Percentiles rank a stretch among this genome's conserved stretches.
phyloP scores from a whole-genome alignment of 2,329 filamentous ascomycete genomes.

The Fusarium coffeatum region DNA sequence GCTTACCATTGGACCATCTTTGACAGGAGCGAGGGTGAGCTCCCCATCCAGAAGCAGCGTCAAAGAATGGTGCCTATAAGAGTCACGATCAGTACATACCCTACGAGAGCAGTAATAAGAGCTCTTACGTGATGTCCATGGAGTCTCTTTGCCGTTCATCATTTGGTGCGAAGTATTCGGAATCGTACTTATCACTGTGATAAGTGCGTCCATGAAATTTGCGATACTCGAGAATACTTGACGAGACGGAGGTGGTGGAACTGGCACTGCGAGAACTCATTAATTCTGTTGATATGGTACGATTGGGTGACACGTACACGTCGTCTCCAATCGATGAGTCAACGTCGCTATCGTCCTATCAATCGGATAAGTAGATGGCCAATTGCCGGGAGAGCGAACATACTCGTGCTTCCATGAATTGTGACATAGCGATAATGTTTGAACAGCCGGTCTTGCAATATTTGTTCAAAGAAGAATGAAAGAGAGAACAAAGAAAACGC shows the following conservation, averaged over 20 bases:
- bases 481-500: not conserved
- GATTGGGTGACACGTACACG: accelerated
- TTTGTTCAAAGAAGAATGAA: not conserved
- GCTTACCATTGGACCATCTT: not conserved
- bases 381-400: not conserved
- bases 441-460: too few species aligned
- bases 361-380: not conserved
- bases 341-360: not conserved
- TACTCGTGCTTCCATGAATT: not conserved
- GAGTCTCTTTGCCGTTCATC: constrained; percentile 22
- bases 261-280: not conserved
- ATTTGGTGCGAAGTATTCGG: not conserved
- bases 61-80: not conserved
- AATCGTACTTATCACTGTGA: constrained; percentile 1
- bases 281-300: accelerated
- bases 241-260: constrained; percentile 11
- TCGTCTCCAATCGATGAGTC: not conserved
- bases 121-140: constrained; percentile 19
- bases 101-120: too few species aligned
- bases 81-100: too few species aligned
- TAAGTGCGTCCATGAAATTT: constrained; percentile 14
- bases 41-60: not conserved
- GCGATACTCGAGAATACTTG: constrained; percentile 13
- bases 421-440: not conserved
- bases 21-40: not conserved